Evolutionary conservation across 148 eudicot species (phyloP).

Genomic region (Diospyros kaki): DNA sequence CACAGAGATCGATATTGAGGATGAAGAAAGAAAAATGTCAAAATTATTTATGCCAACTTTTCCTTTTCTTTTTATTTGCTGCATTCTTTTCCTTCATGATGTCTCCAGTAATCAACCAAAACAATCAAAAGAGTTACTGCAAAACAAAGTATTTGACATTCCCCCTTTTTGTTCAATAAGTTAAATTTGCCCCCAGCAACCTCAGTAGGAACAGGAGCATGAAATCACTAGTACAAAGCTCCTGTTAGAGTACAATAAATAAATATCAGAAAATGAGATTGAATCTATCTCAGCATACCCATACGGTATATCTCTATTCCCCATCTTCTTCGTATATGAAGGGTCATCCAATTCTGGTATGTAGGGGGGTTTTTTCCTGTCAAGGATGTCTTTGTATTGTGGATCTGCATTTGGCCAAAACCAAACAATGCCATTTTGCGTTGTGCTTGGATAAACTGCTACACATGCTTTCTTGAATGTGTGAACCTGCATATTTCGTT

Average conservation of each 20-base stretch:
- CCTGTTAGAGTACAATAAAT: not conserved
- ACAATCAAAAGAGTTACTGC: too few relatives aligned
- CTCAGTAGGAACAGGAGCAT: not conserved
- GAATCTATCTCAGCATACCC: slow-evolving; percentile 42
- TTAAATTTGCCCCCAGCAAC: too few relatives aligned
- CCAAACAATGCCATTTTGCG: slow-evolving; percentile 81
- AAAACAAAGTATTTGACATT: too few relatives aligned
- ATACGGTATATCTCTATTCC: slow-evolving; percentile 61
- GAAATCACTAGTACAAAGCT: not conserved
- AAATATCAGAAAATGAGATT: not conserved
- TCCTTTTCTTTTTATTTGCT: too few relatives aligned
- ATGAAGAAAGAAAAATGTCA: too few relatives aligned
- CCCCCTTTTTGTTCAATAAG: too few relatives aligned
- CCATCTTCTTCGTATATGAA: slow-evolving; percentile 46
- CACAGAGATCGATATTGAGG: too few relatives aligned
- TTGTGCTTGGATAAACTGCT: slow-evolving; percentile 59
- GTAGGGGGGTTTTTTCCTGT: slow-evolving; percentile 50
- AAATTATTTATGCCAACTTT: too few relatives aligned
- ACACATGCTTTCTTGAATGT: slow-evolving; percentile 71
- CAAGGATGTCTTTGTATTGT: slow-evolving; percentile 36
- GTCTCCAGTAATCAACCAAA: too few relatives aligned
- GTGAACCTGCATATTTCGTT: slow-evolving; percentile 44
- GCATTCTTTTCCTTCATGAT: too few relatives aligned
- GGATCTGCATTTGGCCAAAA: slow-evolving; percentile 81
- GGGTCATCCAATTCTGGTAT: slow-evolving; percentile 79